phyloP scores from a whole-genome alignment of 768 basidiomycete genomes.

The Serendipita indica region DNA sequence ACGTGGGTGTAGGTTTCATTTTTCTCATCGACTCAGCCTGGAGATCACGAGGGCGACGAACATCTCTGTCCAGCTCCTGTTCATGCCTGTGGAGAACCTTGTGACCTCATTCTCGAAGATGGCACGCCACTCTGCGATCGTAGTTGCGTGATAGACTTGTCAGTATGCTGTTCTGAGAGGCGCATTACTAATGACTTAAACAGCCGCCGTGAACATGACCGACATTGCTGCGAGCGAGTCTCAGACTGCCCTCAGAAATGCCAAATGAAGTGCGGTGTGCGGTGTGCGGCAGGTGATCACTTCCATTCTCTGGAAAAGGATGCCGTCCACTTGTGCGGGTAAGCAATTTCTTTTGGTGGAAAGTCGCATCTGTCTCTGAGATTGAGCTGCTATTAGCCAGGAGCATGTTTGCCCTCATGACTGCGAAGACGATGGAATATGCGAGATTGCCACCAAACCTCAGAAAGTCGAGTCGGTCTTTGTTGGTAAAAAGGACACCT shows the following conservation, averaged over 20 bases:
- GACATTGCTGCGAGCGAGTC: conserved; percentile 36
- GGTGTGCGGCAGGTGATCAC: conserved; percentile 36
- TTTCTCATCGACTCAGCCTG: conserved; percentile 30
- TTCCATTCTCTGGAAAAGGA: conserved; percentile 33
- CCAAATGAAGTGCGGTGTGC: conserved; percentile 37
- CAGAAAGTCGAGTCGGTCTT: conserved; percentile 48
- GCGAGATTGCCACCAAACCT: conserved; percentile 44
- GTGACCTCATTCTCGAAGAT: neutral
- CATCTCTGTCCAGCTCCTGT: conserved; percentile 39
- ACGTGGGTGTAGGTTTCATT: too few species aligned
- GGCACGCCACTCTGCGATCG: neutral
- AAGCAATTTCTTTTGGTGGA: conserved; percentile 11
- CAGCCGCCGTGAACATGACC: conserved; percentile 32
- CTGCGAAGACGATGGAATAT: conserved; percentile 36
- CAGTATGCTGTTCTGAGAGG: neutral
- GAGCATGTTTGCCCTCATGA: conserved; percentile 32
- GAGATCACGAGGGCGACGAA: conserved; percentile 33
- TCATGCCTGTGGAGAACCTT: conserved; percentile 38
- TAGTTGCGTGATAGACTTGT: neutral
- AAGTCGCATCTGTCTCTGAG: too few species aligned
- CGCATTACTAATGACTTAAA: neutral
- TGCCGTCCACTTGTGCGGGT: conserved; percentile 45
- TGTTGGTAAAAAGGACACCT: conserved; percentile 42
- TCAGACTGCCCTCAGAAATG: conserved; percentile 37
- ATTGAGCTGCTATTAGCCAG: conserved; percentile 29